These are phyloP conservation scores for Blepharisma stoltei DNA, from an alignment of 73 alveolate genomes.

Conservation along the genomic window DNA sequence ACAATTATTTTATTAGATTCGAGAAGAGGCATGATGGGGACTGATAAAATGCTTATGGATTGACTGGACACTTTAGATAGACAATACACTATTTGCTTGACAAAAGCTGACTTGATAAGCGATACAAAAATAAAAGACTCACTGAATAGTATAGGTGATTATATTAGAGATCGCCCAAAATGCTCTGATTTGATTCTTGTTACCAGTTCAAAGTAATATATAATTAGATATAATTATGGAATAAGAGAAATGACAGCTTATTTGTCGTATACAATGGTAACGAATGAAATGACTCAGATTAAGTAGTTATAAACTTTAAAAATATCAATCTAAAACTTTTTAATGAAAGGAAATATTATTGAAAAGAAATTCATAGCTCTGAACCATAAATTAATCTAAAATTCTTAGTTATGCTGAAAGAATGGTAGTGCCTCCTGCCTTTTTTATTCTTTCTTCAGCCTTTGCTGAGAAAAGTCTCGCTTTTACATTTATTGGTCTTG, in stretches of 20 bases:
- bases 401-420: neutral
- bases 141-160: no score
- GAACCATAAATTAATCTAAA: neutral
- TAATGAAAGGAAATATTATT: no score
- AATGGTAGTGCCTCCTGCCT: neutral
- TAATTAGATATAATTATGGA: neutral
- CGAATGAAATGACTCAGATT: neutral
- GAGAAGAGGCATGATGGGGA: conserved; percentile 40
- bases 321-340: no score
- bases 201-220: neutral
- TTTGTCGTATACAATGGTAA: neutral
- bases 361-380: no score
- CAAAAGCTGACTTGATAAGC: conserved; percentile 43
- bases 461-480: conserved; percentile 12
- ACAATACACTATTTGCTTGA: conserved; percentile 44
- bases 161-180: no score
- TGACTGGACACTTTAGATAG: conserved; percentile 24
- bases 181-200: neutral
- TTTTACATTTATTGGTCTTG: conserved; percentile 81
- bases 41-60: conserved; percentile 45
- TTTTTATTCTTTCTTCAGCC: conserved; percentile 9
- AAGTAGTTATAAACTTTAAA: neutral
- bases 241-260: neutral
- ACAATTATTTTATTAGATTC: conserved; percentile 38
- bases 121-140: neutral